A percentile compares a stretch with the other conserved stretches of the same genome.
Evolutionary conservation across 1,139 yeast genomes (phyloP).

Genomic region (Arxiozyma heterogenica): DNA sequence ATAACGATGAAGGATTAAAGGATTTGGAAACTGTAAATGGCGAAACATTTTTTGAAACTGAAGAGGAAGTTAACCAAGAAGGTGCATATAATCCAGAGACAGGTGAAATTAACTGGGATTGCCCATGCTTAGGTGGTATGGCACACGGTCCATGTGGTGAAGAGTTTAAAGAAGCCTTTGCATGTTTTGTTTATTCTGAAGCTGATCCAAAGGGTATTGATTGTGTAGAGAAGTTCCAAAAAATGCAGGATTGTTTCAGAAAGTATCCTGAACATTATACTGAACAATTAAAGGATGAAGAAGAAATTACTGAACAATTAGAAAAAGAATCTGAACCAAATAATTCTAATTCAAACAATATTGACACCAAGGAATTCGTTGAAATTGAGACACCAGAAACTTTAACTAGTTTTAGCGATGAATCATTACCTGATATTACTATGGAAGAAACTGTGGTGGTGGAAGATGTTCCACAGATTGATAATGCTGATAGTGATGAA

Average conservation of each 20-base stretch:
- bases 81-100: conserved; percentile 95
- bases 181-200: conserved; percentile 91
- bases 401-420: neutral
- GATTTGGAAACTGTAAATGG: neutral
- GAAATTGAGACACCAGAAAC: neutral
- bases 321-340: conserved; percentile 1
- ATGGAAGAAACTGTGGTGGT: neutral
- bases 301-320: conserved; percentile 27
- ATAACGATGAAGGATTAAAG: neutral
- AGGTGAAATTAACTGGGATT: conserved; percentile 99
- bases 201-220: conserved; percentile 97
- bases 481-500: neutral
- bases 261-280: conserved; percentile 88
- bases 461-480: neutral
- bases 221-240: conserved; percentile 84
- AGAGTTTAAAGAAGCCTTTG: conserved; percentile 91
- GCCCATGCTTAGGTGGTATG: conserved; percentile 99
- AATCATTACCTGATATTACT: neutral
- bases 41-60: conserved; percentile 10
- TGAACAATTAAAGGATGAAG: conserved; percentile 80
- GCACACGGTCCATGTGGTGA: conserved; percentile 98
- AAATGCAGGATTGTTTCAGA: conserved; percentile 94
- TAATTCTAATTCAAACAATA: neutral
- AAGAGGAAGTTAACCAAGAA: conserved; percentile 30
- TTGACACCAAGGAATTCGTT: neutral